phyloP scores from a whole-genome alignment of 805 yeast species.

The Candida verbasci region DNA sequence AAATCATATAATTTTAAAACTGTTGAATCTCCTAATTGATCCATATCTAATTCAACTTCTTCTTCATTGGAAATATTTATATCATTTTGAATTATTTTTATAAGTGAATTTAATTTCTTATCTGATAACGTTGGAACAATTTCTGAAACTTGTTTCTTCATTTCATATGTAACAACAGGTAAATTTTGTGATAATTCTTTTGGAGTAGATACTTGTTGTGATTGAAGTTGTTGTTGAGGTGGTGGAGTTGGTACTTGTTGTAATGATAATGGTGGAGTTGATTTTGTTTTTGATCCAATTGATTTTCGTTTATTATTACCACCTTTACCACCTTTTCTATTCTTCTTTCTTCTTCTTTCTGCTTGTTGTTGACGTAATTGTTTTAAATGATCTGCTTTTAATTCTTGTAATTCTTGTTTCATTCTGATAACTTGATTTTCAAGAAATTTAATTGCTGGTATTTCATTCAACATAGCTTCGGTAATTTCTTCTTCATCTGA shows the following conservation, averaged over 20 bases:
- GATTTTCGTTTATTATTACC: constrained; percentile 24
- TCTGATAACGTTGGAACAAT: constrained; percentile 75
- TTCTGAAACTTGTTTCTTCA: constrained; percentile 92
- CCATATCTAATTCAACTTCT: constrained; percentile 90
- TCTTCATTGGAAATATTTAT: constrained; percentile 66
- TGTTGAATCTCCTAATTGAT: constrained; percentile 80
- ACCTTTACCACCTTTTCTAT: constrained; percentile 13
- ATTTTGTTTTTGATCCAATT: constrained; percentile 14
- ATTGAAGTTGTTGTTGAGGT: neutral
- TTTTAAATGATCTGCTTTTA: constrained; percentile 74
- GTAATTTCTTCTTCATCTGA: constrained; percentile 55
- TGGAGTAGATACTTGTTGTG: neutral
- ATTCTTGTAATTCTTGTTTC: constrained; percentile 76
- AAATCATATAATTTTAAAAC: constrained; percentile 79
- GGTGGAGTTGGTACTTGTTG: neutral
- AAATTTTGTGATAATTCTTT: constrained; percentile 14
- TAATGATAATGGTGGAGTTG: constrained; percentile 11
- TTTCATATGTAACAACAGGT: constrained; percentile 76
- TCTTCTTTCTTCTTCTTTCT: constrained; percentile 43
- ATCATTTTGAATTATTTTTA: constrained; percentile 78
- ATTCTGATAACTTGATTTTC: constrained; percentile 83
- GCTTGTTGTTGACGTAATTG: constrained; percentile 61
- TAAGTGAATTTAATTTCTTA: constrained; percentile 75
- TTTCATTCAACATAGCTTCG: constrained; percentile 52
- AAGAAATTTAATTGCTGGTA: constrained; percentile 85